Base-by-base conservation (phyloP, 2,329 filamentous ascomycete genomes). In the Rutstroemia sp. region DNA sequence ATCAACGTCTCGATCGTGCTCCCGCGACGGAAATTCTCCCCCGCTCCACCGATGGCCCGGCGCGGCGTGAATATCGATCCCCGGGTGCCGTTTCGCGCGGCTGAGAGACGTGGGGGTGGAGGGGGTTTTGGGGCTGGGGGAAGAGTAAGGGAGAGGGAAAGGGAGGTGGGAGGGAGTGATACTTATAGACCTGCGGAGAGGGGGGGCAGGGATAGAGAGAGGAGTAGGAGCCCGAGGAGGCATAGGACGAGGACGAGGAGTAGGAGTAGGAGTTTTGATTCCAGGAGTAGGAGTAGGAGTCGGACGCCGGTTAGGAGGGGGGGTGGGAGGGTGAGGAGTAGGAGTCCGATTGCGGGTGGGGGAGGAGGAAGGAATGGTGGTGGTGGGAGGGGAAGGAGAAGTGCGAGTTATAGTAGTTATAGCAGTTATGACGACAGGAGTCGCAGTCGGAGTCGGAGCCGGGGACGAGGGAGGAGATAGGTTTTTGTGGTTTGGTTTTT, bases 1-100 rank as follows among this genome's bases (percentile, higher is more conserved):
- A 69, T 71, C 56, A 70, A 67, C 52, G 69, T 71, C 16, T 71
- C 69, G 27, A 70, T 70, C 38, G 69, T 71, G 30, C 62, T 71
- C 38, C 67, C 69, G 5, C 67, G 67, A 19, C 66, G 68, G 50
- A 89, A 90, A 64, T 89, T 96, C 67, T 92, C 89, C 6, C 84
- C 83, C 17, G 83, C 87, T 47, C 92, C 92, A 16, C 89, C 89
- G 1, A 81, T 81, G 5, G 83, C 87, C 51, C 81, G 86, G 51
- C 80, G 81, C 50, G 80, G 81, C 57, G 78, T 78, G 57, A 80
- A 81, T 61, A 79, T 83, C 64, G 76, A 82, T 67, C 75, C 83
- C 58, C 72, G 81, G 67, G 74, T 57, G 17, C 62, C 64, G 25
- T 34, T 51, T 30, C 17, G 59, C 8, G 58, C 59, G 8, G 58